Base-by-base conservation (phyloP, 2,329 filamentous ascomycete genomes). In the Neofusicoccum sp. region DNA sequence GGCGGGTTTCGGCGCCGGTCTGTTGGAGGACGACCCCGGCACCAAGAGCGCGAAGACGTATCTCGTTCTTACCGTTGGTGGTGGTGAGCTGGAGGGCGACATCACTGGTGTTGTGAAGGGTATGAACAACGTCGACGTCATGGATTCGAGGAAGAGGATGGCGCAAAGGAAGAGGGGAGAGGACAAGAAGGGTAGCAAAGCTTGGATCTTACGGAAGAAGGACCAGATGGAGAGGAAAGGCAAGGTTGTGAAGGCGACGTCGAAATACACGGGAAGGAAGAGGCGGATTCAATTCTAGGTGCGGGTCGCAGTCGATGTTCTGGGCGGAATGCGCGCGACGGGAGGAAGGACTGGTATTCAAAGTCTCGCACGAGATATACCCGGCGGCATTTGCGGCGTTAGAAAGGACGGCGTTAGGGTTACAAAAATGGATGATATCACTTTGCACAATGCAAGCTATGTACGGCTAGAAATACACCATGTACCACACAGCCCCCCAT, bases 31-130 rank as follows among this genome's bases (percentile, higher is more conserved):
- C 77, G 94, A 98, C 75, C 91, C 91, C 0, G 94, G 93, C 47
- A 99, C 95, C 41, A 99, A 99, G 84, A 97, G 93, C 73, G 87
- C 89, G 69, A 99, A 99, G 82, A 82, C 96, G n/a, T 99, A 99
- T 75, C 83, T 99, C 2, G 94, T 99, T 0, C 80, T 99, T 36
- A 97, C 93, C 0, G 95, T 97, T 1, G 95, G 94, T 36, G 84
- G 85, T 1, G 89, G 90, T 7, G 84, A 85, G 52, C 64, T 85
- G 49, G 76, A 74, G 52, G 74, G 79, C 47, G 93, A 97, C 74
- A 97, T 99, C 67, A 97, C 93, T 0, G 90, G 91, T 5, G 90
- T 97, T 3, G 92, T 99, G 11, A 85, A 89, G 64, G 92, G 91
- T 1, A 92, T 98, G 92, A 91, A 95, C 22, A 90, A 85, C 44